These are phyloP conservation scores for Pythium diclinum DNA, from an alignment of 352 stramenopile species.

Conservation along the genomic window DNA sequence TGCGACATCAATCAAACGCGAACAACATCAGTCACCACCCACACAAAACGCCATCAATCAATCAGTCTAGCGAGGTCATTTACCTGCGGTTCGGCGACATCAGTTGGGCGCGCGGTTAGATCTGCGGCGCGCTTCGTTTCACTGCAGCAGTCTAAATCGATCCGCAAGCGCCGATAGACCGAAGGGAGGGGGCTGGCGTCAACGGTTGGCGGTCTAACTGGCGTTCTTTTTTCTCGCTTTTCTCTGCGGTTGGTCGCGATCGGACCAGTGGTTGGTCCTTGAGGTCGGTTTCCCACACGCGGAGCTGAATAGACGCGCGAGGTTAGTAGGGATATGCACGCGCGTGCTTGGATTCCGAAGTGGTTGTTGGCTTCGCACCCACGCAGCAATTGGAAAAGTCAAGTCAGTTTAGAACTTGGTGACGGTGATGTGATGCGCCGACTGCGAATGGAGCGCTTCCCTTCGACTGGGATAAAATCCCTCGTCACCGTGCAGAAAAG, in stretches of 20 bases:
- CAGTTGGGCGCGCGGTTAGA: not conserved
- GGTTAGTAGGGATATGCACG: not conserved
- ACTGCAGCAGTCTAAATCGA: slow-evolving; percentile 2
- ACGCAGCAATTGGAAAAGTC: not conserved
- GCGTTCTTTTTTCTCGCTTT: slow-evolving; percentile 9
- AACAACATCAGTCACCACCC: not conserved
- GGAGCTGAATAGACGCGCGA: not conserved
- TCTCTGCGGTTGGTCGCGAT: slow-evolving; percentile 1
- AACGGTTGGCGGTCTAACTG: slow-evolving; percentile 1
- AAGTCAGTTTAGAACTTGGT: slow-evolving; percentile 4
- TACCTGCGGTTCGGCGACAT: slow-evolving; percentile 2
- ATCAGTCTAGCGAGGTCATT: not conserved
- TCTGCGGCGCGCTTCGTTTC: not conserved
- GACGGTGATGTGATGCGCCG: not conserved
- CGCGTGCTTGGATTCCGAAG: not conserved
- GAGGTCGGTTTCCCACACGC: not conserved
- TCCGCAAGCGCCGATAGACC: not conserved
- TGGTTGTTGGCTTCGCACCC: slow-evolving; percentile 1
- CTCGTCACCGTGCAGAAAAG: slow-evolving; percentile 15
- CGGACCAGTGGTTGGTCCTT: not conserved
- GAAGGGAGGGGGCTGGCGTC: not conserved
- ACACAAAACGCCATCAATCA: not conserved
- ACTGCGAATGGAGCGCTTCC: slow-evolving; percentile 7
- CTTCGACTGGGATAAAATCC: slow-evolving; percentile 9
- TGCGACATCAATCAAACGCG: not conserved